These are phyloP conservation scores for Arthrobotrys conoides DNA, from an alignment of 2,329 filamentous ascomycete genomes.

Conservation along the genomic window DNA sequence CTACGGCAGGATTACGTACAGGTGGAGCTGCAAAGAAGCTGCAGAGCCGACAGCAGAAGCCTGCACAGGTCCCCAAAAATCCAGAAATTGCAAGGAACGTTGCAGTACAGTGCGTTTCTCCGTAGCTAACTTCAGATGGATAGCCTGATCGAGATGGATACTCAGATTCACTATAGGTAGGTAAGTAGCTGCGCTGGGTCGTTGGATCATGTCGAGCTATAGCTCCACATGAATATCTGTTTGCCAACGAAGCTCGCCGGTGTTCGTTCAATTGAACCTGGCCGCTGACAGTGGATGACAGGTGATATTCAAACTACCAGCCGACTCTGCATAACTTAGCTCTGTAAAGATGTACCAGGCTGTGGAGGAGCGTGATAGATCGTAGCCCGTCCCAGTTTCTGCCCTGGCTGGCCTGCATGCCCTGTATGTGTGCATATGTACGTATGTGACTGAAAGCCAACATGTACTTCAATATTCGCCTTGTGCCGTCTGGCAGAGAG, in stretches of 20 bases:
- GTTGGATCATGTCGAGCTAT: slow-evolving; percentile 26
- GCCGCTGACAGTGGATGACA: slow-evolving; percentile 32
- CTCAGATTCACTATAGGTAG: slow-evolving; percentile 22
- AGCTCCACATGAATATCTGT: slow-evolving; percentile 19
- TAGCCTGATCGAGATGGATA: slow-evolving; percentile 52
- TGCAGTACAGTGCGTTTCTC: slow-evolving; percentile 32
- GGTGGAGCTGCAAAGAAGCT: slow-evolving; percentile 29
- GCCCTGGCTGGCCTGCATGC: slow-evolving; percentile 28
- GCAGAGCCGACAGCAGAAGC: slow-evolving; percentile 32
- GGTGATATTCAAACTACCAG: slow-evolving; percentile 46
- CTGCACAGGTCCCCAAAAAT: slow-evolving; percentile 40
- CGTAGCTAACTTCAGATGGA: slow-evolving; percentile 48
- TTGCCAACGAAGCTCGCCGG: slow-evolving; percentile 39
- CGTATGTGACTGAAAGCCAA: slow-evolving; percentile 40
- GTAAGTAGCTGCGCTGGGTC: slow-evolving; percentile 10
- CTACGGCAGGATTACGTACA: slow-evolving; percentile 24
- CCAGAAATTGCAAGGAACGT: slow-evolving; percentile 50
- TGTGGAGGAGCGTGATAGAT: slow-evolving; percentile 24
- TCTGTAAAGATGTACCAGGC: slow-evolving; percentile 9
- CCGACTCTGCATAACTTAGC: slow-evolving; percentile 30
- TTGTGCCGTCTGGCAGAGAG: slow-evolving; percentile 26
- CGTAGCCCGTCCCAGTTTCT: slow-evolving; percentile 16
- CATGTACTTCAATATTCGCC: slow-evolving; percentile 19
- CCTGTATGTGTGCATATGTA: slow-evolving; percentile 33
- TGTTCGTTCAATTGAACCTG: slow-evolving; percentile 13